Conservation (phyloP, 306 rosid genomes). For the Gastrolobium villosum region DNA sequence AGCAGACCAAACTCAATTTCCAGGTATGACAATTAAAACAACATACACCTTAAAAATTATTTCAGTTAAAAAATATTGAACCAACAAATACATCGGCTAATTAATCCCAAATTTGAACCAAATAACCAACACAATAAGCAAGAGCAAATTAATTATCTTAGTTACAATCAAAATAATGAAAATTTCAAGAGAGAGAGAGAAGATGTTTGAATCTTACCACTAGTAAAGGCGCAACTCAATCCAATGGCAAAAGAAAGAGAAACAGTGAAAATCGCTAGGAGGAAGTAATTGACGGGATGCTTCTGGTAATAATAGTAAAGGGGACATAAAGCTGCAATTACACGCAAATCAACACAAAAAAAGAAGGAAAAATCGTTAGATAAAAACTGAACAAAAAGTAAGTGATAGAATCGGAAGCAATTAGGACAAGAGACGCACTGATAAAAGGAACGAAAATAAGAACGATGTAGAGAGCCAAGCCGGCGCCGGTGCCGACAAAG, state of each 20-base stretch:
- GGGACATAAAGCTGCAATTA: conserved; percentile 71
- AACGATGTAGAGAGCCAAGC: conserved; percentile 87
- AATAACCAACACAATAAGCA: neutral
- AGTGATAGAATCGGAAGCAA: neutral
- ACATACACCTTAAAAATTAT: neutral
- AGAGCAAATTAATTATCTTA: neutral
- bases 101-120: conserved; percentile 4
- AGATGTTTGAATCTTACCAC: conserved; percentile 57
- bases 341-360: neutral
- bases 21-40: neutral
- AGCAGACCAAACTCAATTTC: neutral
- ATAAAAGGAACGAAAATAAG: conserved; percentile 79
- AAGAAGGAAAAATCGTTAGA: neutral
- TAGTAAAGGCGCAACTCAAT: conserved; percentile 91
- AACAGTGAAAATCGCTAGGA: conserved; percentile 79
- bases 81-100: neutral
- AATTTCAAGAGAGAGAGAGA: neutral
- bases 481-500: conserved; percentile 65
- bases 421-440: conserved; percentile 41
- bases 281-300: conserved; percentile 87
- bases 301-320: conserved; percentile 79
- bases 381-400: neutral
- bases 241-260: conserved; percentile 78
- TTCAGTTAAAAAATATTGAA: neutral
- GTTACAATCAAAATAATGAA: neutral